Conservation (phyloP, 129 eudicot species). For the Calendula officinalis region DNA sequence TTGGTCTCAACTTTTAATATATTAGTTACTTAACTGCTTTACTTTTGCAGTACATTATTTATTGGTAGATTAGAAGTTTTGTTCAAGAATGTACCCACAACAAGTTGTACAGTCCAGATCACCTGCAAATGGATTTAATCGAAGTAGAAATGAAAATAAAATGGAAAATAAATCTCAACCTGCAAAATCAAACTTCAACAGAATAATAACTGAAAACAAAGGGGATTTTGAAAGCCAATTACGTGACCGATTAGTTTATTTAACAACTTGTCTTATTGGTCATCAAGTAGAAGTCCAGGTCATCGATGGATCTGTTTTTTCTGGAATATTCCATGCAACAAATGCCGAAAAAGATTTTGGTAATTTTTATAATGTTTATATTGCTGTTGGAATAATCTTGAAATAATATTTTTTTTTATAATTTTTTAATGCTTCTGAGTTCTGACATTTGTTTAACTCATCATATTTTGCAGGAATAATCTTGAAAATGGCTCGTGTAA, state of each 20-base stretch:
- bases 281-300: conserved; percentile 95
- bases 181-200: conserved; percentile 56
- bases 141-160: conserved; percentile 60
- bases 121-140: conserved; percentile 71
- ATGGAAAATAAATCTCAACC: conserved; percentile 51
- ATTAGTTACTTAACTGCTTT: conserved; percentile 16
- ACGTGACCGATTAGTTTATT: conserved; percentile 75
- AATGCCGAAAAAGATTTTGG: conserved; percentile 91
- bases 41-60: conserved; percentile 23
- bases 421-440: conserved; percentile 2
- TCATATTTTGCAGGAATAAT: conserved; percentile 56
- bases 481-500: conserved; percentile 86
- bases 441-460: conserved; percentile 1
- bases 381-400: conserved; percentile 1
- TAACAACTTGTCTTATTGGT: conserved; percentile 77
- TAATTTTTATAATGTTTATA: conserved; percentile 35
- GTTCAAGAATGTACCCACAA: conserved; percentile 66
- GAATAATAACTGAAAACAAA: conserved; percentile 42
- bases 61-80: conserved; percentile 25
- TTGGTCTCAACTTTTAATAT: not conserved
- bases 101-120: conserved; percentile 67
- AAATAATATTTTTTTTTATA: not conserved
- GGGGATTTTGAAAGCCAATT: conserved; percentile 58
- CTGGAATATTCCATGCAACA: conserved; percentile 83
- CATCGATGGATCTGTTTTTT: conserved; percentile 71